Percentiles rank a stretch among this genome's conserved stretches.
Evolutionary conservation across 2,329 filamentous ascomycete species (phyloP).

Genomic region (Dothideomycetidae sp.): DNA sequence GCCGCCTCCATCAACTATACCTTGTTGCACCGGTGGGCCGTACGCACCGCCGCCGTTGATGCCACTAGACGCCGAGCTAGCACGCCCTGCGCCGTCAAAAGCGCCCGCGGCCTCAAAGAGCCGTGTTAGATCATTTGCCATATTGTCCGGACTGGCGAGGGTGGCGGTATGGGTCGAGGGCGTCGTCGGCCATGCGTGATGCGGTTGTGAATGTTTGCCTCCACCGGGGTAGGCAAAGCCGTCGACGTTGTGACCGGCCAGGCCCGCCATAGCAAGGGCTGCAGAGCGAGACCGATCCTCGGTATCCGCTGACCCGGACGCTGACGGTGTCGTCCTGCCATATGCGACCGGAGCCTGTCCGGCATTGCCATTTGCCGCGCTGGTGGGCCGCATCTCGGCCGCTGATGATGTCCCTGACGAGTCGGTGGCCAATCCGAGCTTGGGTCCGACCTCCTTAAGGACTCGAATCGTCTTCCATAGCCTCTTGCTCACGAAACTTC

Average conservation of each 20-base stretch:
- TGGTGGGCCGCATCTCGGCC: too few relatives aligned
- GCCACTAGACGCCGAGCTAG: too few relatives aligned
- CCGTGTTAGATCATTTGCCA: constrained; percentile 49
- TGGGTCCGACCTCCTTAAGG: constrained; percentile 57
- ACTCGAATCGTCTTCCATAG: constrained; percentile 59
- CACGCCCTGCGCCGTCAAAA: constrained; percentile 19
- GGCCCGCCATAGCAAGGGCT: constrained; percentile 50
- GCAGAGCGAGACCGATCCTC: constrained; percentile 45
- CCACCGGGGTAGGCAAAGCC: constrained; percentile 32
- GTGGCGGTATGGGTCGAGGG: too few relatives aligned
- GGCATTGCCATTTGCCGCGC: constrained; percentile 13
- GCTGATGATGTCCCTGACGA: too few relatives aligned
- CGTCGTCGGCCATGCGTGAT: too few relatives aligned
- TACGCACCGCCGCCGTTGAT: constrained; percentile 12
- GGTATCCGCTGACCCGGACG: neutral
- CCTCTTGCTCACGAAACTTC: constrained; percentile 56
- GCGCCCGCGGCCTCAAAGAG: constrained; percentile 50
- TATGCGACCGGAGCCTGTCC: neutral
- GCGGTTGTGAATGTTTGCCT: constrained; percentile 16
- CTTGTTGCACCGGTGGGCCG: too few relatives aligned
- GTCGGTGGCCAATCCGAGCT: constrained; percentile 47
- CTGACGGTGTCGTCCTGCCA: neutral
- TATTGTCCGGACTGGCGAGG: constrained; percentile 41
- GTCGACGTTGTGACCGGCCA: constrained; percentile 48
- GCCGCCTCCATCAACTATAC: too few relatives aligned